These are phyloP conservation scores for Verticillium isaacii DNA, from an alignment of 2,329 filamentous ascomycete species.

Conservation along the genomic window DNA sequence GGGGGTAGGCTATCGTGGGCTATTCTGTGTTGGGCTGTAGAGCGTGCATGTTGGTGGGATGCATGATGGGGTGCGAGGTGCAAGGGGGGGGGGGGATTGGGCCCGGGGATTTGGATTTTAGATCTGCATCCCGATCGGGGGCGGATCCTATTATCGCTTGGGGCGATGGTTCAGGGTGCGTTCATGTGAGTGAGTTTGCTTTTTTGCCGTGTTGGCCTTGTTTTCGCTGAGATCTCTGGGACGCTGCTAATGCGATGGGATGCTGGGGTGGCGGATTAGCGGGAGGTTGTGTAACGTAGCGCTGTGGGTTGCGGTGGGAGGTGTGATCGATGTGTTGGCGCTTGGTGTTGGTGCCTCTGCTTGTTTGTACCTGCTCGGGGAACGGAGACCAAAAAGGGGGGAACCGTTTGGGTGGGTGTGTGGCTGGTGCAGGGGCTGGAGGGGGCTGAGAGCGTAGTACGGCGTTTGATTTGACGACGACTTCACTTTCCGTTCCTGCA, in stretches of 20 bases:
- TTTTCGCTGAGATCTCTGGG: not conserved
- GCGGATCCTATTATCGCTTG: not conserved
- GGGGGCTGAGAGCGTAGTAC: not conserved
- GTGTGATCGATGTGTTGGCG: not conserved
- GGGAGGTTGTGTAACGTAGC: not conserved
- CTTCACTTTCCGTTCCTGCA: not conserved
- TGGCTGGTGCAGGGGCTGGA: not conserved
- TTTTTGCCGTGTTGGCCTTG: not conserved
- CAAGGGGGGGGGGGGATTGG: not conserved
- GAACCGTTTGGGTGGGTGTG: not conserved
- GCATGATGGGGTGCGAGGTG: no score
- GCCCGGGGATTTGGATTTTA: not conserved
- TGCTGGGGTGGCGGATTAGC: not conserved
- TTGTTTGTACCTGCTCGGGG: no score
- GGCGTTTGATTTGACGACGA: not conserved
- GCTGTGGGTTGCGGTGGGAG: not conserved
- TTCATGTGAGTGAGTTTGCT: not conserved
- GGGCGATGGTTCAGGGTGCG: not conserved
- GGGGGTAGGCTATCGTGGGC: not conserved
- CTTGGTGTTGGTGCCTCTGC: not conserved
- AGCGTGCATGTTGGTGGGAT: no score
- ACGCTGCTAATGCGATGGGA: not conserved
- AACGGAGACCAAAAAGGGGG: no score
- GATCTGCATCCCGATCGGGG: not conserved
- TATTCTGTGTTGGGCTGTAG: no score